phyloP scores from a whole-genome alignment of 1,284 basidiomycete species.

The Inonotus hispidus region DNA sequence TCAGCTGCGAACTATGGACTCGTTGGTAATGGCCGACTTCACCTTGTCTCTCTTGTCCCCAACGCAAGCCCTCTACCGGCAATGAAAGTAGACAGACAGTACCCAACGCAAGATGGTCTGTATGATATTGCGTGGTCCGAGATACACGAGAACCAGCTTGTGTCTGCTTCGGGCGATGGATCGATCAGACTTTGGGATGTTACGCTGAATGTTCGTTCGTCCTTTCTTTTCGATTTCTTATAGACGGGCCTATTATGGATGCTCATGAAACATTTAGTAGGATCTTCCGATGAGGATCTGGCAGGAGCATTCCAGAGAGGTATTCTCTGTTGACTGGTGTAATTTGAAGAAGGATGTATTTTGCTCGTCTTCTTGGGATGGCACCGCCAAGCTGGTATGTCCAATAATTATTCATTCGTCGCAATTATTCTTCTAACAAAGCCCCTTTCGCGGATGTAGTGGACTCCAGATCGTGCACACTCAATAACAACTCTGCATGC shows the following conservation, averaged over 20 bases:
- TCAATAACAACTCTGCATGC: conserved; percentile 81
- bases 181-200: conserved; percentile 91
- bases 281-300: conserved; percentile 87
- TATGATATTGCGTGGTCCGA: conserved; percentile 94
- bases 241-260: conserved; percentile 18
- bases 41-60: conserved; percentile 55
- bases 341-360: conserved; percentile 92
- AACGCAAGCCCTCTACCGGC: conserved; percentile 40
- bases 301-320: conserved; percentile 92
- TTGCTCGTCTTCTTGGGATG: conserved; percentile 90
- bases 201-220: conserved; percentile 62
- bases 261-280: conserved; percentile 39
- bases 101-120: conserved; percentile 90
- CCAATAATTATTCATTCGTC: background rate
- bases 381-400: conserved; percentile 80
- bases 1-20: conserved; percentile 94
- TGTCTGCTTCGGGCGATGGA: conserved; percentile 87
- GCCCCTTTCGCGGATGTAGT: conserved; percentile 45
- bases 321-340: conserved; percentile 96
- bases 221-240: background rate
- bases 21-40: conserved; percentile 88
- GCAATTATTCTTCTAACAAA: background rate
- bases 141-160: conserved; percentile 90
- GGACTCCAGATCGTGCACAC: conserved; percentile 76
- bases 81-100: conserved; percentile 64